phyloP scores from a whole-genome alignment of 306 rosid species.

The Dryas octopetala region DNA sequence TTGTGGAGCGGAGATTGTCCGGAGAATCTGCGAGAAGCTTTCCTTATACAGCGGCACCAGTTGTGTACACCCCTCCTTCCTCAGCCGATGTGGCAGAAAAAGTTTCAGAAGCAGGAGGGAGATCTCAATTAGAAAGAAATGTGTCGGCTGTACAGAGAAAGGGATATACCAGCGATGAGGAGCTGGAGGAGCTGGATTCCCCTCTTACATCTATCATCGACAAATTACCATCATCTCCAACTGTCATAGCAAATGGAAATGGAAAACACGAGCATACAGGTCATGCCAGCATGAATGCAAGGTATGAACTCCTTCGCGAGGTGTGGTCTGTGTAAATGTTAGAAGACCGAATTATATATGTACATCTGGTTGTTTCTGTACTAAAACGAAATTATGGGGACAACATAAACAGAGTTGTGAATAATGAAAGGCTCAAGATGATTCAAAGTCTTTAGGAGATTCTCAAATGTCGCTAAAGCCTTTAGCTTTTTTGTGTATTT shows the following conservation, averaged over 20 bases:
- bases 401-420: conserved; percentile 19
- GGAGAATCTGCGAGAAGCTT: conserved; percentile 53
- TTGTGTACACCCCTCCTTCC: conserved; percentile 59
- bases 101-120: conserved; percentile 73
- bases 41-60: conserved; percentile 71
- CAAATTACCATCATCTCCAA: conserved; percentile 52
- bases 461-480: conserved; percentile 19
- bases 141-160: conserved; percentile 63
- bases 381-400: conserved; percentile 7
- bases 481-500: conserved; percentile 31
- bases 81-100: conserved; percentile 70
- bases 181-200: conserved; percentile 80
- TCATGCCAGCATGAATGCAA: conserved; percentile 40
- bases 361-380: conserved; percentile 17
- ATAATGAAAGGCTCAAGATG: conserved; percentile 13
- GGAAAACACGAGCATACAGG: conserved; percentile 40
- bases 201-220: conserved; percentile 70
- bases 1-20: conserved; percentile 56
- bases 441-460: conserved; percentile 14
- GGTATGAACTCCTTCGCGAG: conserved; percentile 92
- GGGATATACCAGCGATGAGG: conserved; percentile 95
- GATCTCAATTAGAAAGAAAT: conserved; percentile 54
- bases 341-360: conserved; percentile 17
- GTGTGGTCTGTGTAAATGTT: conserved; percentile 67
- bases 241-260: conserved; percentile 35